Evolutionary conservation across 2,329 filamentous ascomycete species (phyloP), one percentile per base, ranked within the genome.

Genomic region (Pezicula radicicola): DNA sequence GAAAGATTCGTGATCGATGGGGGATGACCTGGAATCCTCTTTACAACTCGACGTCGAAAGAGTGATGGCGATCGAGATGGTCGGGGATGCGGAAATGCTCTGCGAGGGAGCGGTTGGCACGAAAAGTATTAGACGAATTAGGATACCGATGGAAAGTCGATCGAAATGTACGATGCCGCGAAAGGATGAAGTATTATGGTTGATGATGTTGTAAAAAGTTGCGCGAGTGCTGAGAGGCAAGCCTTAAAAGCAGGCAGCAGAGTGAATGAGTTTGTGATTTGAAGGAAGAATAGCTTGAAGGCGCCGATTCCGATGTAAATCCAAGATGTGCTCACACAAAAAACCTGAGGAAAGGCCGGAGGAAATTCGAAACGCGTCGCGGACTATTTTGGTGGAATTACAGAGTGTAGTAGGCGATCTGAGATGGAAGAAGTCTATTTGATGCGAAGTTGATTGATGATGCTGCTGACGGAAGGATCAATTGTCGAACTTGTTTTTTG

Each of bases 61-160:
- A 63, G 47, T 55, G 59, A 57, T 54, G 56, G 57, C 50, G 52
- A 55, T 59, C 57, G 59, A 58, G 42, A 49, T 49, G 55, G 49
- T 36, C 19, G 51, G 52, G 35, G 51, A 50, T 41, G 25, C 25
- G 25, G 25, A 25, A 7, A 7, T 4, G 6, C 25, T 25, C 56
- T 57, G 55, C 52, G n/a, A 39, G 47, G 28, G 43, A 44, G 52
- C 53, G 52, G 25, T 50, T 49, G 44, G 43, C 51, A 18, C 43
- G 59, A 53, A 62, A 58, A 43, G 52, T 60, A 63, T 65, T 63
- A 63, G 50, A 54, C 56, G 55, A 63, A 66, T 62, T 66, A 66
- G 56, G 41, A 51, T 46, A 54, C 53, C 59, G 56, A 62, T 57
- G 62, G 55, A 55, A 48, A 51, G 52, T 16, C 42, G 42, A 33